These are phyloP conservation scores for Ustulina deusta DNA, from an alignment of 2,329 filamentous ascomycete species.

Conservation along the genomic window DNA sequence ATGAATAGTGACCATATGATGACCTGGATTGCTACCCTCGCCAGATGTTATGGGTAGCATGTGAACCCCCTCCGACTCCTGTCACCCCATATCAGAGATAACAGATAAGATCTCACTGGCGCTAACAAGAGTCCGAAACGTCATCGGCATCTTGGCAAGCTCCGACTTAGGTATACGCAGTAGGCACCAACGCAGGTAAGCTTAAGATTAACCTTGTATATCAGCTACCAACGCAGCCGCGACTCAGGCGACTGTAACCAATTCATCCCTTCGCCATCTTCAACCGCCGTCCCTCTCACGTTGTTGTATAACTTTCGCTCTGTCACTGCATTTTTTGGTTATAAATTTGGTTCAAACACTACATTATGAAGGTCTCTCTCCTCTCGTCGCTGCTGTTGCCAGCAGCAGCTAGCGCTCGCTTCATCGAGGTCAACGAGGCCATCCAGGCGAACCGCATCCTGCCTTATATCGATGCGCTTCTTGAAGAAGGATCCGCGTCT, in stretches of 20 bases:
- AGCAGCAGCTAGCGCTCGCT: slow-evolving; percentile 65
- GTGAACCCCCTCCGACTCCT: not conserved
- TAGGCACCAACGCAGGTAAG: slow-evolving; percentile 22
- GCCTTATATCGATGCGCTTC: slow-evolving; percentile 57
- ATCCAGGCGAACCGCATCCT: slow-evolving; percentile 64
- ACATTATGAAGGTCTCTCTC: slow-evolving; percentile 60
- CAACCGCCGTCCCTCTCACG: not conserved
- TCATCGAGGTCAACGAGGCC: slow-evolving; percentile 65
- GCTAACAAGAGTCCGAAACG: slow-evolving; percentile 18
- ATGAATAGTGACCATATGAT: not conserved
- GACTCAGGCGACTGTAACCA: not conserved
- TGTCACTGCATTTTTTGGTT: not conserved
- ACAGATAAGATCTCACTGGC: slow-evolving; percentile 3
- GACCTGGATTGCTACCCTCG: not conserved
- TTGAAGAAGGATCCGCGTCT: slow-evolving; percentile 43
- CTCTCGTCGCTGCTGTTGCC: slow-evolving; percentile 66
- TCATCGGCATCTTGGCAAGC: slow-evolving; percentile 32
- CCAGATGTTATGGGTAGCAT: not conserved
- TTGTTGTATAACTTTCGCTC: not conserved
- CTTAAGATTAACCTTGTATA: too few relatives aligned
- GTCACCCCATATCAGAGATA: not conserved
- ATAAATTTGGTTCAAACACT: not conserved
- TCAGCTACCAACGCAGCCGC: too few relatives aligned
- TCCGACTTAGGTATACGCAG: too few relatives aligned
- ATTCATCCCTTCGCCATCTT: not conserved